A percentile compares a stretch with the other conserved stretches of the same genome.
Evolutionary conservation across 2,329 filamentous ascomycete genomes (phyloP).

Genomic region (Emmonsia crescens): DNA sequence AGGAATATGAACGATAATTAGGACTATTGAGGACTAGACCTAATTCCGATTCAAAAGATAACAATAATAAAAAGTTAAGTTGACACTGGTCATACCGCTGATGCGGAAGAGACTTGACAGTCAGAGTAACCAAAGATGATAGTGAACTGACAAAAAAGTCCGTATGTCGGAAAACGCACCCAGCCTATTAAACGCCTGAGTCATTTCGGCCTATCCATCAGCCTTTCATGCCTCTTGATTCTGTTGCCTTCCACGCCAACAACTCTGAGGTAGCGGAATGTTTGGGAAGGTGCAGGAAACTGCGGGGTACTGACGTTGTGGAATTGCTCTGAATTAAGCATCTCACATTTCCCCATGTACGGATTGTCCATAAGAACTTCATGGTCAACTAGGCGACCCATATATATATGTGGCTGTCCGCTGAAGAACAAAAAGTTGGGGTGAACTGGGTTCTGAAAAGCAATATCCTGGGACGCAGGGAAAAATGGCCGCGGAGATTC

Average conservation of each 20-base stretch:
- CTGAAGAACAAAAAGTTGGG: not conserved
- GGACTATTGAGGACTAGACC: not conserved
- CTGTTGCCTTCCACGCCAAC: not conserved
- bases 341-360: not conserved
- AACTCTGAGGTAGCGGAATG: not conserved
- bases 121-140: not conserved
- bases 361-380: not conserved
- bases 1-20: not conserved
- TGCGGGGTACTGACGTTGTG: not conserved
- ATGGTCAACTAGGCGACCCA: not conserved
- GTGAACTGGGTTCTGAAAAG: not conserved
- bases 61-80: not conserved
- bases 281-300: not conserved
- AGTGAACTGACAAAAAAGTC: not conserved
- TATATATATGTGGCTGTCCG: not conserved
- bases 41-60: not conserved
- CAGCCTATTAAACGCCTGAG: not conserved
- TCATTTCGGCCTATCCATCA: not conserved
- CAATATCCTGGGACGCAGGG: not conserved
- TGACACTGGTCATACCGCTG: not conserved
- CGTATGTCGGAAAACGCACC: not conserved
- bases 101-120: not conserved
- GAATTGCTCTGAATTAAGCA: not conserved
- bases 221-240: not conserved
- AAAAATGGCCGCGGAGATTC: not conserved